Base-by-base conservation (phyloP, 257 asterid species). In the Gentiana macrophylla region DNA sequence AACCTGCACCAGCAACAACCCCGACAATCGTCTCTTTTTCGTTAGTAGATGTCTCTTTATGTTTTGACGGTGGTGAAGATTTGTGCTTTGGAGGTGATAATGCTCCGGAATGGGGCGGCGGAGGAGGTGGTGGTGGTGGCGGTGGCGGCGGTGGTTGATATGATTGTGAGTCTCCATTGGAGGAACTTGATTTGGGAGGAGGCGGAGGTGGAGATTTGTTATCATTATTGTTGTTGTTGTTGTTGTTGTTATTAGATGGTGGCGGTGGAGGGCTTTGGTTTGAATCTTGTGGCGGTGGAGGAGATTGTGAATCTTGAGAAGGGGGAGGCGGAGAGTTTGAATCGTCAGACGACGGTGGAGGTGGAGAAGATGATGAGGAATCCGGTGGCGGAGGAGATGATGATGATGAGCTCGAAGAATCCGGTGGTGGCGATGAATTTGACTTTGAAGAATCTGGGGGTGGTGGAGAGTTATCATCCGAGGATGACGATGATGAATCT, bases 1-100 rank as follows among this genome's bases (percentile, higher is more conserved):
- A 49, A 54, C 70, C 94, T 3, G 72, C 94, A 2, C 82, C 84
- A 0, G 72, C 88, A 0, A 81, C 82, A 15, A 67, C 79, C 67
- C 95, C 95, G 3, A 76, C 82, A 38, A 80, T 66, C 9, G 79
- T 38, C 37, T 67, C 53, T 8, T 35, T 72, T 13, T 65, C 32
- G 9, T 72, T 56, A 15, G 52, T 3, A 32, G 78, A 43, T 5
- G 79, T 62, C 60, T 56, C 64, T 4, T 36, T 3, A 2, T 34
- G 33, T 2, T 62, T 33, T 3, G 72, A 50, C 41, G 49, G 68
- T 2, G 62, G 67, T 0, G 74, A 58, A 12, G 74, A 61, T 1
- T 53, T 46, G 51, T 65, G 49, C 50, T 37, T 70, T 11, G 76
- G 50, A 53, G 51, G 67, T 0, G 60, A 6, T 32, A 62, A 54